Evolutionary conservation across 2,329 filamentous ascomycete genomes (phyloP).

Genomic region (Fusarium sublunatum): DNA sequence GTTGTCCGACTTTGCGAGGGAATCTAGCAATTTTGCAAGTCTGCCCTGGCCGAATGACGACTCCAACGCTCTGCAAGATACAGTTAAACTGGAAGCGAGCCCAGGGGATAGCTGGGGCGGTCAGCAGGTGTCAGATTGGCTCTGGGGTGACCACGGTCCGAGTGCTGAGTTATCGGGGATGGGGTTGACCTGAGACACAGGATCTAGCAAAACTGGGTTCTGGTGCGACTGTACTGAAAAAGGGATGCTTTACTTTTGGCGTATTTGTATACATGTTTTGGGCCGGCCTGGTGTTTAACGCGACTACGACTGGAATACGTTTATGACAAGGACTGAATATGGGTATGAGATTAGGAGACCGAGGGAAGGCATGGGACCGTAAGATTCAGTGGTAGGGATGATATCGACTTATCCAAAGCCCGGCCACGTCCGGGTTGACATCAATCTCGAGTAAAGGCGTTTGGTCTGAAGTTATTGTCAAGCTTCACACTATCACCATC

Average conservation of each 20-base stretch:
- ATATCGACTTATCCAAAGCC: background rate
- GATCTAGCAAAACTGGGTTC: background rate
- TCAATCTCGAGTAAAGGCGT: slow-evolving; percentile 3
- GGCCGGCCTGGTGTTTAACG: slow-evolving; percentile 8
- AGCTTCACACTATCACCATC: too few relatives aligned
- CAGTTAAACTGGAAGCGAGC: slow-evolving; percentile 29
- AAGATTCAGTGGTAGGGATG: too few relatives aligned
- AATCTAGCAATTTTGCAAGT: slow-evolving; percentile 43
- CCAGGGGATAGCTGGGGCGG: slow-evolving; percentile 32
- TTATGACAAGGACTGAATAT: slow-evolving; percentile 4
- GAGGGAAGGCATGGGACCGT: background rate
- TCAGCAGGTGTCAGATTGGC: slow-evolving; percentile 41
- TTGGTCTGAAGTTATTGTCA: too few relatives aligned
- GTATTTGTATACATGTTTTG: slow-evolving; percentile 15
- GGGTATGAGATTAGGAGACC: background rate
- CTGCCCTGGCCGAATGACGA: slow-evolving; percentile 9
- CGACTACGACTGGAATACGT: slow-evolving; percentile 19
- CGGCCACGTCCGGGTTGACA: slow-evolving; percentile 9
- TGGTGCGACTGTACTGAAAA: background rate
- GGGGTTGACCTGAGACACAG: slow-evolving; percentile 31
- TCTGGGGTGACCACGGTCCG: slow-evolving; percentile 33
- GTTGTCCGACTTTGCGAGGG: slow-evolving; percentile 47
- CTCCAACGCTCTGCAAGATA: slow-evolving; percentile 24
- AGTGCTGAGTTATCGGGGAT: slow-evolving; percentile 20
- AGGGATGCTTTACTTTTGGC: background rate